Evolutionary conservation across 768 basidiomycete species (phyloP), one percentile per base, ranked within the genome.

Genomic region (Mycena latifolia): DNA sequence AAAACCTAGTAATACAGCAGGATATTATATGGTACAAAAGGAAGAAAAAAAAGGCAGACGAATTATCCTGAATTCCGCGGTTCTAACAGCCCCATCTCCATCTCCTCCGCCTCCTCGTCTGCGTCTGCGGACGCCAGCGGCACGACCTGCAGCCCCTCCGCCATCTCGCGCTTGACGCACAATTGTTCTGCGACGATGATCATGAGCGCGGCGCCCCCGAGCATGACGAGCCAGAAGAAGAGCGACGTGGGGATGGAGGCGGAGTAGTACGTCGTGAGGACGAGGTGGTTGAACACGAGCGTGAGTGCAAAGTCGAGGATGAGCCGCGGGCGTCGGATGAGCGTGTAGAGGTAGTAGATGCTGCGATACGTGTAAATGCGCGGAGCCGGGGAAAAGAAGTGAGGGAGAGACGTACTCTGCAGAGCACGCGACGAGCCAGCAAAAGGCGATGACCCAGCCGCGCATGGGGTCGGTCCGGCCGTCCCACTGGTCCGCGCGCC

Each of bases 301-400:
- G 98, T 99, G 65, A 97, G 77, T 11, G 94, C 85, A 78, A 98
- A 98, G 80, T 99, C 98, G 71, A 99, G 90, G 74, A 99, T 92
- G 71, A 97, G 86, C 24, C 97, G 93, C 39, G 98, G 98, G 51
- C 94, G 87, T 51, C 95, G 91, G 76, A 99, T 85, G 73, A 99
- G 84, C 67, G 86, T 85, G 78, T 94, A 99, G 11, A 99, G 84
- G 75, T 91, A 96, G 74, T 91, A 91, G 58, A 97, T 84, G 72
- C 84, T 84, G 66, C 61, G 47, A 61, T 60, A 54, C 57, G 61
- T 18, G 37, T 39, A 3, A 39, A 14, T 17, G 37, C 37, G 37
- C 31, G 31, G 31, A 18, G 15, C 10, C 5, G 15, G 7, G 37
- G 37, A 39, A 39, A 14, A 54, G 59, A 33, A 48, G 20, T 25